phyloP scores from a whole-genome alignment of 2,329 filamentous ascomycete genomes.

The Thelonectria olida region DNA sequence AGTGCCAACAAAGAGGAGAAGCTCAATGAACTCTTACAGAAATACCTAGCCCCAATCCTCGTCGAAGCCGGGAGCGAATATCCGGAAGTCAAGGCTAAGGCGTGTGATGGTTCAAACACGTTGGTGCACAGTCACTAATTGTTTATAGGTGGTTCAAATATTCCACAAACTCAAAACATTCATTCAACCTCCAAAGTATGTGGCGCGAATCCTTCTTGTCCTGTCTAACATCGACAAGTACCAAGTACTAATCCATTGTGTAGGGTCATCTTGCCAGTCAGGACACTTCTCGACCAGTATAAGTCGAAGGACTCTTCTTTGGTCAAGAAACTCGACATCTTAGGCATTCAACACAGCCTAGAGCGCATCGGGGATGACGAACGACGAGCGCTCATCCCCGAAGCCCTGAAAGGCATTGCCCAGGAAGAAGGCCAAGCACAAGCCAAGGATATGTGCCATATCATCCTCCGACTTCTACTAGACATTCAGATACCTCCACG shows the following conservation, averaged over 20 bases:
- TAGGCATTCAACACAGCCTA: slow-evolving; percentile 87
- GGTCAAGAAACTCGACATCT: slow-evolving; percentile 87
- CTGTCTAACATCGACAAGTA: background rate
- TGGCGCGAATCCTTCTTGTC: background rate
- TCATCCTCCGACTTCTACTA: slow-evolving; percentile 80
- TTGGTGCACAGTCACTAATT: slow-evolving; percentile 1
- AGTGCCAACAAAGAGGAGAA: slow-evolving; percentile 86
- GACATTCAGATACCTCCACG: slow-evolving; percentile 77
- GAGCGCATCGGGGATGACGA: slow-evolving; percentile 63
- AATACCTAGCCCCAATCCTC: slow-evolving; percentile 82
- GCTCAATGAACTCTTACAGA: slow-evolving; percentile 79
- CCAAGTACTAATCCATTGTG: slow-evolving; percentile 14
- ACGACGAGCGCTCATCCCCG: slow-evolving; percentile 76
- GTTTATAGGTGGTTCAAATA: slow-evolving; percentile 57
- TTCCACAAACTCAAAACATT: slow-evolving; percentile 64
- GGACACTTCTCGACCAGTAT: slow-evolving; percentile 88
- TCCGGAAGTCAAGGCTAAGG: slow-evolving; percentile 81
- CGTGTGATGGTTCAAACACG: slow-evolving; percentile 40
- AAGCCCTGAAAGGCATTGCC: slow-evolving; percentile 45
- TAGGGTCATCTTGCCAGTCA: slow-evolving; percentile 82
- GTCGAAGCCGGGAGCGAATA: slow-evolving; percentile 88
- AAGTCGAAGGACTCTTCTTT: slow-evolving; percentile 77
- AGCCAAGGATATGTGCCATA: slow-evolving; percentile 76
- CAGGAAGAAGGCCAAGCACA: slow-evolving; percentile 43
- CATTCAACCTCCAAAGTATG: slow-evolving; percentile 60